Percentiles rank a stretch among this genome's conserved stretches.
Evolutionary conservation across 768 basidiomycete genomes (phyloP).

Genomic region (Amanita exitialis): DNA sequence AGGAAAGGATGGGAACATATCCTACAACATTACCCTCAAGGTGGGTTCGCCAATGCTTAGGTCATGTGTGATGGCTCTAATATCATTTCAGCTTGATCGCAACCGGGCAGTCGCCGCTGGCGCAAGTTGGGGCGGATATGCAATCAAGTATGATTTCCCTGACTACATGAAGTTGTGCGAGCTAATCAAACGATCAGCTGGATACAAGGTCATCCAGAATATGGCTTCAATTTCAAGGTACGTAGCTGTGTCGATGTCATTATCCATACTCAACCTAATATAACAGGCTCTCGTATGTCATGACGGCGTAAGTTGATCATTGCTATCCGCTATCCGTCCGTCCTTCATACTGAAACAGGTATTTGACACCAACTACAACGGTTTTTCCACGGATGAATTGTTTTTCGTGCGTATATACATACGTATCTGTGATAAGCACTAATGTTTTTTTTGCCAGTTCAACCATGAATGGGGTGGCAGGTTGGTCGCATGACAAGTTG

Average conservation of each 20-base stretch:
- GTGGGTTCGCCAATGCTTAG: conserved; percentile 21
- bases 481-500: conserved; percentile 11
- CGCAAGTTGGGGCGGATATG: conserved; percentile 81
- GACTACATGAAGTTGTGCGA: not conserved
- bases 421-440: not conserved
- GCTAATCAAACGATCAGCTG: conserved; percentile 40
- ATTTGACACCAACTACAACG: conserved; percentile 71
- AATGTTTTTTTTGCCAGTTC: conserved; percentile 34
- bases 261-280: conserved; percentile 1
- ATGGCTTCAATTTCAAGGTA: conserved; percentile 76
- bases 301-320: conserved; percentile 56
- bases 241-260: not conserved
- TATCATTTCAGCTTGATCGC: conserved; percentile 43
- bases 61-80: not conserved
- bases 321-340: not conserved
- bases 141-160: conserved; percentile 55
- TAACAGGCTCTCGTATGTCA: conserved; percentile 70
- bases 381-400: conserved; percentile 86
- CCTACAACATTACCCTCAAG: conserved; percentile 58
- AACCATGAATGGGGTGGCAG: conserved; percentile 81
- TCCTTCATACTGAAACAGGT: conserved; percentile 27
- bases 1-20: conserved; percentile 66
- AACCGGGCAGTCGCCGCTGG: conserved; percentile 71
- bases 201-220: conserved; percentile 93
- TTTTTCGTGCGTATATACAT: conserved; percentile 63